Evolutionary conservation across 139 green algal genomes (phyloP), one percentile per base, ranked within the genome.

Genomic region (Micractinium conductrix): DNA sequence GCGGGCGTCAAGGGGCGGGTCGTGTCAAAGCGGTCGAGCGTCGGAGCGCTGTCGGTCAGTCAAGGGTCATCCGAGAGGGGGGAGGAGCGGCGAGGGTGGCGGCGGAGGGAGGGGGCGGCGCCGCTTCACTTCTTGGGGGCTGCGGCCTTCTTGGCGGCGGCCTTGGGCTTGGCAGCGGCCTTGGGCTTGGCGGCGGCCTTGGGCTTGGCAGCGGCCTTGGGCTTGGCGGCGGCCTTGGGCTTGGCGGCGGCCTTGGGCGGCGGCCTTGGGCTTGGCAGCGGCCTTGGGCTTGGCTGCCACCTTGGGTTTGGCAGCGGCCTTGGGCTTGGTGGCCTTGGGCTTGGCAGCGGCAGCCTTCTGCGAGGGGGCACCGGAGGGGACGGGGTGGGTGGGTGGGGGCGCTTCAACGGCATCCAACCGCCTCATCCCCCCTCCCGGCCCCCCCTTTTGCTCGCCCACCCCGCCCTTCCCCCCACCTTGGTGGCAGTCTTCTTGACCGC

Each of bases 121-220:
- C 70, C 28, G 24, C 35, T 67, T 21, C 45, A 45, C 74, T 81
- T 81, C 74, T 81, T 81, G 74, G 74, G n/a, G 38, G 74, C 45
- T 89, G 95, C 93, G 9, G 71, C 71, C 74, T 81, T 81, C 74
- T 81, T 81, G 37, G 74, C n/a, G n/a, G 72, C 72, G 90, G 95
- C 93, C 70, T 87, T 90, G 76, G 90, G 60, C n/a, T n/a, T n/a
- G n/a, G n/a, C n/a, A n/a, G n/a, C n/a, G 28, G 90, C 85, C 80
- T 91, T 90, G n/a, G n/a, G n/a, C 35, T 88, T 86, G 40, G 89
- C 55, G 10, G 87, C 53, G 22, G 76, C 33, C 74, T 42, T 69
- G 0, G 78, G 79, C 10, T 89, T 89, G 38, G 88, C 80, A 40
- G 86, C 80, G 38, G 85, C 68, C 69, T 87, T 87, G 6, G 88